Percentiles rank a stretch among this genome's conserved stretches.
phyloP scores from a whole-genome alignment of 345 rosid species.

The Lumnitzera racemosa region DNA sequence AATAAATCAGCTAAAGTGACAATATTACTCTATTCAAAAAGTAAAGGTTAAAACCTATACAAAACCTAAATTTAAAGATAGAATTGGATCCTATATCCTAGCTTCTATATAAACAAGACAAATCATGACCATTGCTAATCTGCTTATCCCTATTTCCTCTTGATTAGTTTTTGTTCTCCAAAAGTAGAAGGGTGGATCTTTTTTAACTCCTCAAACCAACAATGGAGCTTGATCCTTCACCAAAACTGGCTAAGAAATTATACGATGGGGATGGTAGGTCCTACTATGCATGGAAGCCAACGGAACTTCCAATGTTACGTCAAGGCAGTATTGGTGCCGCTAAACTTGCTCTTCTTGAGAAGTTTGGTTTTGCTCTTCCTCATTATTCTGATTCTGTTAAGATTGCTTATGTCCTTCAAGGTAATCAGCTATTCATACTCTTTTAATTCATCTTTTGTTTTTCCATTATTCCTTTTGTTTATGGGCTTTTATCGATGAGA shows the following conservation, averaged over 20 bases:
- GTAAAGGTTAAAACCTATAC: too few relatives aligned
- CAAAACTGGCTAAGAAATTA: slow-evolving; percentile 57
- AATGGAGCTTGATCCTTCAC: slow-evolving; percentile 84
- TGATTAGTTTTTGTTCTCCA: too few relatives aligned
- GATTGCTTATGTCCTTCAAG: slow-evolving; percentile 92
- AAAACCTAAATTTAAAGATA: too few relatives aligned
- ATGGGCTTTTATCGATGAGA: too few relatives aligned
- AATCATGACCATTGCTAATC: too few relatives aligned
- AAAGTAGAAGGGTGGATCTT: too few relatives aligned
- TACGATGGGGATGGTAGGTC: slow-evolving; percentile 71
- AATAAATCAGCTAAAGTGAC: too few relatives aligned
- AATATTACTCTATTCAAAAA: too few relatives aligned
- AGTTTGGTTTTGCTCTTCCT: slow-evolving; percentile 81
- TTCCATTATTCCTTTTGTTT: too few relatives aligned
- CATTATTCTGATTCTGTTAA: slow-evolving; percentile 77
- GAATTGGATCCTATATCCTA: too few relatives aligned
- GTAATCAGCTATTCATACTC: slow-evolving; percentile 15
- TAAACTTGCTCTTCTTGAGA: slow-evolving; percentile 77
- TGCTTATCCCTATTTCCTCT: too few relatives aligned
- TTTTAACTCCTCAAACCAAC: neutral
- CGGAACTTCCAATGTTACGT: slow-evolving; percentile 67
- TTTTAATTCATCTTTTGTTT: neutral
- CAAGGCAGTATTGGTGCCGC: slow-evolving; percentile 84
- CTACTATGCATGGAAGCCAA: slow-evolving; percentile 70
- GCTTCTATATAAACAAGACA: too few relatives aligned